Conservation (phyloP, 306 rosid genomes). For the Leucaena leucocephala region DNA sequence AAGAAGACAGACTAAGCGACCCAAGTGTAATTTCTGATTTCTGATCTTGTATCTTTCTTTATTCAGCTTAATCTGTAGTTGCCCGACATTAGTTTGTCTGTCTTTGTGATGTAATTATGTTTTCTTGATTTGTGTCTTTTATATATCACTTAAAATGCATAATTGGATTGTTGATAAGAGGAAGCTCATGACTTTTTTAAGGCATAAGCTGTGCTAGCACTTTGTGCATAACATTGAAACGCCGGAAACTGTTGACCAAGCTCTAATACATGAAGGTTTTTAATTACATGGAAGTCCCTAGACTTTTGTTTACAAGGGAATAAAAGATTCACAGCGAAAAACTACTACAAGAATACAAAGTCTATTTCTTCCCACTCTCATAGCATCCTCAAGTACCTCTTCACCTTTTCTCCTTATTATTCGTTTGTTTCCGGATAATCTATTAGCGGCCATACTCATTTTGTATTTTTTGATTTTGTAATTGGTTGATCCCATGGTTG, state of each 20-base stretch:
- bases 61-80: constrained; percentile 22
- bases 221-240: constrained; percentile 12
- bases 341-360: neutral
- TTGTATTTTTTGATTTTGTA: neutral
- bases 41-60: neutral
- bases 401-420: neutral
- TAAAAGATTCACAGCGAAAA: neutral
- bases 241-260: neutral
- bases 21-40: constrained; percentile 64
- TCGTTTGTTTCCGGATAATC: neutral
- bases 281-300: constrained; percentile 5
- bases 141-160: neutral
- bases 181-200: neutral
- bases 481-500: neutral
- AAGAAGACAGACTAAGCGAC: constrained; percentile 83
- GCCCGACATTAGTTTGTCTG: constrained; percentile 11
- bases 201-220: neutral
- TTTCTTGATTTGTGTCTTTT: neutral
- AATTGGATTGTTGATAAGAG: constrained; percentile 8
- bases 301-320: neutral
- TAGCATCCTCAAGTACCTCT: neutral
- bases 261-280: constrained; percentile 11
- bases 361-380: neutral
- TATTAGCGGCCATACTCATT: neutral
- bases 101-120: neutral